These are phyloP conservation scores for Auricularia cornea DNA, from an alignment of 768 basidiomycete genomes.

Conservation along the genomic window DNA sequence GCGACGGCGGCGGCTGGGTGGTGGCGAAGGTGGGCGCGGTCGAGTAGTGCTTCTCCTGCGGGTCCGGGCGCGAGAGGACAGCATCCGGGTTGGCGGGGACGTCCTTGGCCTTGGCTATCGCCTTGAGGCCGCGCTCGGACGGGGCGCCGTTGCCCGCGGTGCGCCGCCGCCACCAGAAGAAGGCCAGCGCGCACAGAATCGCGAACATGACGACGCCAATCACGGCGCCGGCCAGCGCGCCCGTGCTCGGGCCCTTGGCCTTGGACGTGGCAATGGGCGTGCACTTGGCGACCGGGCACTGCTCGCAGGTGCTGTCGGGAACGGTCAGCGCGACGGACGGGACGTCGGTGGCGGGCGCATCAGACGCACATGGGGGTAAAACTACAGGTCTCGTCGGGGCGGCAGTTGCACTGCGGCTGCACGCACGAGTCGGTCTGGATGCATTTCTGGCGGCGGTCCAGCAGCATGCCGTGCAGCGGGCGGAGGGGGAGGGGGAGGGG, in stretches of 20 bases:
- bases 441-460: neutral
- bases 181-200: constrained; percentile 39
- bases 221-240: constrained; percentile 68
- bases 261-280: neutral
- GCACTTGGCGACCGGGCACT: neutral
- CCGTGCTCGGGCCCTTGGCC: constrained; percentile 43
- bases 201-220: constrained; percentile 57
- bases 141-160: constrained; percentile 22
- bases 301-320: neutral
- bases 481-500: neutral
- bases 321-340: neutral
- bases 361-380: neutral
- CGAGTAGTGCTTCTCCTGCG: constrained; percentile 51
- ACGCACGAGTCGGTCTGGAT: neutral
- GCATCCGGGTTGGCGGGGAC: constrained; percentile 65
- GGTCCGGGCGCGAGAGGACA: constrained; percentile 77
- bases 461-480: neutral
- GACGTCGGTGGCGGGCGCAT: neutral
- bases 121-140: constrained; percentile 23
- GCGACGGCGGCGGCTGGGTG: constrained; percentile 1
- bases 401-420: neutral
- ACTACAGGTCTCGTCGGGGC: neutral
- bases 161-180: constrained; percentile 59
- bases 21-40: constrained; percentile 15
- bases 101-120: constrained; percentile 30